Base-by-base conservation (phyloP, 768 basidiomycete genomes). In the Leccinum truebloodii region DNA sequence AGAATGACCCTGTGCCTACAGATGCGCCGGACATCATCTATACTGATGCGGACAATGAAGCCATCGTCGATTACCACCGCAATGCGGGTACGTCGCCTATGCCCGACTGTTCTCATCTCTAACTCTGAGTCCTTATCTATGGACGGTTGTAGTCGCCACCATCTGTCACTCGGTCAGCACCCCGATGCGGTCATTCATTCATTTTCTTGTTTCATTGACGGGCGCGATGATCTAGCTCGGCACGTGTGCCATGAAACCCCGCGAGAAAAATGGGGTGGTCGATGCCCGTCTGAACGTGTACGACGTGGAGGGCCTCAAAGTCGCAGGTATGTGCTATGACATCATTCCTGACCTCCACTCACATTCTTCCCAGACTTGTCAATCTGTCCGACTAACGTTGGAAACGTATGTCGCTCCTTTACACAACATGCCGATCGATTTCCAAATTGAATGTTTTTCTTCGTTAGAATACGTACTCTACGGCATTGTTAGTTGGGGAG, bases 191-290 rank as follows among this genome's bases (percentile, higher is more conserved):
- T 16, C 9, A 10, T 18, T 18, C 5, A 4, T 6, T 22, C 28
- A 3, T 28, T 24, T 28, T 9, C 24, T 28, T 51, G 6, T 37
- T 41, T 34, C 14, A 35, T 12, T 52, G 52, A 53, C 12, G 20
- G 7, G 22, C n/a, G 14, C 10, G 12, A 18, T 32, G 4, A 35
- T 35, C 22, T 53, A 53, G 52, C 52, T 53, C 3, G 52, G 87
- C 34, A 89, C 87, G 0, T 88, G 86, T 58, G 81, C 87, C 1
- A 89, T 89, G 88, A 88, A 87, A 35, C 52, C 54, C 18, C 62
- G 37, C 13, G 35, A 30, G 4, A 35, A 57, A 44, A 52, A 55
- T 20, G 61, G 65, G 8, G 65, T 65, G 10, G 61, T 65, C 3
- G 58, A 67, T 52, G 20, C 54, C 1, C 57, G 60, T 3, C 58